These are phyloP conservation scores for Leccinum pellstonianum DNA, from an alignment of 768 basidiomycete genomes.

Conservation along the genomic window DNA sequence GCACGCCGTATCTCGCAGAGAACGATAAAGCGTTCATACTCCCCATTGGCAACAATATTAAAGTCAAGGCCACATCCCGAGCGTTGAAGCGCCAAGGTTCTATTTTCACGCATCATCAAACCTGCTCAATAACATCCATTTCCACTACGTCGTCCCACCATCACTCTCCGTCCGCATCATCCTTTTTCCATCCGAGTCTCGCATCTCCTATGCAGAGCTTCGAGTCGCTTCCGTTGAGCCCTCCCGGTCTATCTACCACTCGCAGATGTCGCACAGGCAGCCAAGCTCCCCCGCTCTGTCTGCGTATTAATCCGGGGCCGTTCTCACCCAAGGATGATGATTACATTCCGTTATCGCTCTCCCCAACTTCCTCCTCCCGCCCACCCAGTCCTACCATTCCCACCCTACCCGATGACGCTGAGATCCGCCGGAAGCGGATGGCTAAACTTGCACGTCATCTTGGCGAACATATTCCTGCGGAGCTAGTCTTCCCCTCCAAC, in stretches of 20 bases:
- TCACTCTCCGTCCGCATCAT: conserved; percentile 20
- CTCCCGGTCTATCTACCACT: conserved; percentile 21
- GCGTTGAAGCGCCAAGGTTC: conserved; percentile 34
- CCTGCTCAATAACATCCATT: conserved; percentile 21
- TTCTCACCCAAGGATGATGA: conserved; percentile 13
- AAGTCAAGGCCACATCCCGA: conserved; percentile 10
- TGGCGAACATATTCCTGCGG: conserved; percentile 57
- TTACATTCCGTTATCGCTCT: conserved; percentile 2
- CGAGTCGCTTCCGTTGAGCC: conserved; percentile 11
- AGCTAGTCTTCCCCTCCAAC: conserved; percentile 43
- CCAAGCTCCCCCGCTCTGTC: conserved; percentile 22
- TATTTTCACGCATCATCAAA: conserved; percentile 25
- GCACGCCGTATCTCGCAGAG: conserved; percentile 37
- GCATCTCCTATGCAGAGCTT: conserved; percentile 3
- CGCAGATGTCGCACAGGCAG: conserved; percentile 13
- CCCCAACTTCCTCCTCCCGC: conserved; percentile 15
- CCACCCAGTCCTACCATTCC: conserved; percentile 24
- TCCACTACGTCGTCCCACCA: conserved; percentile 9
- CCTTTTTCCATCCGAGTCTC: conserved; percentile 12
- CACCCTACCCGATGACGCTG: conserved; percentile 27
- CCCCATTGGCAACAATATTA: conserved; percentile 16
- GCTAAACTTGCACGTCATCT: conserved; percentile 57
- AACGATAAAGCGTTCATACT: conserved; percentile 20
- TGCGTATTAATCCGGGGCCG: conserved; percentile 22
- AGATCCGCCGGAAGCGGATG: conserved; percentile 47